Evolutionary conservation across 139 green algal genomes (phyloP).

Genomic region (Chlorella sp.): DNA sequence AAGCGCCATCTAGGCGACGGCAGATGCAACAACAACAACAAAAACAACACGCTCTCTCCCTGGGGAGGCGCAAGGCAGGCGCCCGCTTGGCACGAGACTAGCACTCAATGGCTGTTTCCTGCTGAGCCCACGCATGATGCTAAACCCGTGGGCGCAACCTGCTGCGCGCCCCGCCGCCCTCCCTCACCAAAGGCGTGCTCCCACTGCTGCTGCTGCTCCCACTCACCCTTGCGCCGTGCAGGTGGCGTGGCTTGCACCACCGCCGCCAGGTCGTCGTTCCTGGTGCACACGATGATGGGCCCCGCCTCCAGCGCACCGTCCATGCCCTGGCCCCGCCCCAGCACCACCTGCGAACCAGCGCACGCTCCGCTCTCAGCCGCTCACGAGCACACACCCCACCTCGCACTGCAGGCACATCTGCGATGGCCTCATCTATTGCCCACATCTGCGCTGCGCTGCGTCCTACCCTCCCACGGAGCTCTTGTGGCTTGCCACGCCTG

Average conservation of each 20-base stretch:
- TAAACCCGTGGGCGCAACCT: too few species aligned
- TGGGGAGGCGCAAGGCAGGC: background rate
- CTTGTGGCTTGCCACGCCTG: too few species aligned
- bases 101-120: too few species aligned
- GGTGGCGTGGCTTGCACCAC: constrained; percentile 66
- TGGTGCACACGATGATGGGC: constrained; percentile 87
- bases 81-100: background rate
- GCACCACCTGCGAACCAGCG: constrained; percentile 54
- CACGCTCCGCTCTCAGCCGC: too few species aligned
- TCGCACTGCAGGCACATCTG: too few species aligned
- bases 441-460: too few species aligned
- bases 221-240: constrained; percentile 23
- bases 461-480: too few species aligned
- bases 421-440: too few species aligned
- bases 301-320: constrained; percentile 22
- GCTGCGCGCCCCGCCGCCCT: too few species aligned
- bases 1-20: background rate
- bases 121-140: too few species aligned
- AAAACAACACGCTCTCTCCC: background rate
- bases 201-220: background rate
- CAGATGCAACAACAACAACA: background rate
- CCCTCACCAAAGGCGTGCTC: too few species aligned
- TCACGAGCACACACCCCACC: too few species aligned
- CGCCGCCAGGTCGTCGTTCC: constrained; percentile 77
- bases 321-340: constrained; percentile 54